Conservation (phyloP, 2,329 filamentous ascomycete species). For the Claviceps africana region DNA sequence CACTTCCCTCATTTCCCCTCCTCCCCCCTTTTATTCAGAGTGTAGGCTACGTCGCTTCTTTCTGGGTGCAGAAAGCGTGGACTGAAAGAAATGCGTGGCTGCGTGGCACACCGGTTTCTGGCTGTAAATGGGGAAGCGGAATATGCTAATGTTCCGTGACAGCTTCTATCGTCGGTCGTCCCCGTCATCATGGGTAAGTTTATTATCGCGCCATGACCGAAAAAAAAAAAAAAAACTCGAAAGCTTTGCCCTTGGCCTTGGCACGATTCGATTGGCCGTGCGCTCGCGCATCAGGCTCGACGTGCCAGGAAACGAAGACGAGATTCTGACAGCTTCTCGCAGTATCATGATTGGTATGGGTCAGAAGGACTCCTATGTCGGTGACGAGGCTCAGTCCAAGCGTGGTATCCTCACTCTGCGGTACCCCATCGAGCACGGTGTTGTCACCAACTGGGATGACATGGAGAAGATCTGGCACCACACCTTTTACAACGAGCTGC, state of each 20-base stretch:
- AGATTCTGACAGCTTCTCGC: constrained; percentile 11
- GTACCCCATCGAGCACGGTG: constrained; percentile 99
- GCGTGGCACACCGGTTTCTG: neutral
- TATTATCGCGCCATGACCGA: neutral
- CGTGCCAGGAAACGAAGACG: neutral
- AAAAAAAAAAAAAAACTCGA: no score
- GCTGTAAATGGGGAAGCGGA: constrained; percentile 1
- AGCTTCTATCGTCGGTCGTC: constrained; percentile 99
- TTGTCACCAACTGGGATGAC: constrained; percentile 99
- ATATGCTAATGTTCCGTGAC: constrained; percentile 23
- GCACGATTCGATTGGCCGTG: neutral
- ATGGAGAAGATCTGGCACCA: constrained; percentile 99
- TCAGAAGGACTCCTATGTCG: constrained; percentile 99
- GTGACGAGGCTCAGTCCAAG: constrained; percentile 99
- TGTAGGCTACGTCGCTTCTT: constrained; percentile 7
- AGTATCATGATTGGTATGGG: constrained; percentile 99
- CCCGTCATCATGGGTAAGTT: constrained; percentile 97
- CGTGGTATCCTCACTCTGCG: constrained; percentile 99
- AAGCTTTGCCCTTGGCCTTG: neutral
- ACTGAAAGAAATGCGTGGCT: constrained; percentile 1
- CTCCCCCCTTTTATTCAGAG: neutral
- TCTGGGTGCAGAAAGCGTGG: neutral
- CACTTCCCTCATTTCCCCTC: constrained; percentile 17
- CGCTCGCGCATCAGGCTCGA: neutral
- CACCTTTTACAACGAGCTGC: constrained; percentile 99